Conservation (phyloP, 1,284 basidiomycete species). For the Volvariella volvacea region DNA sequence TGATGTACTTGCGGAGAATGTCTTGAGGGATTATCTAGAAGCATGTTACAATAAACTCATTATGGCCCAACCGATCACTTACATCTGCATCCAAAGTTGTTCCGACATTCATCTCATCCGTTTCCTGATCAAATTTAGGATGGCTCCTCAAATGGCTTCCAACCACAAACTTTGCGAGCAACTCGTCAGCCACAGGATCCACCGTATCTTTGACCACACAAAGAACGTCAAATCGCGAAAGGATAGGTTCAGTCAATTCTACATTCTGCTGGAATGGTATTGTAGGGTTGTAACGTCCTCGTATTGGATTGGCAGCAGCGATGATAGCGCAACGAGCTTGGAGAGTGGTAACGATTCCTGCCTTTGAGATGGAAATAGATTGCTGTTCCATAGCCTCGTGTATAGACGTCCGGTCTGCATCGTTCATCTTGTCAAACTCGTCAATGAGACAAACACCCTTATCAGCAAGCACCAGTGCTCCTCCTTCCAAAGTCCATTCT, state of each 20-base stretch:
- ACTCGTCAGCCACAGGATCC: slow-evolving; percentile 95
- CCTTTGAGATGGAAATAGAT: slow-evolving; percentile 99
- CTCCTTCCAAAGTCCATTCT: slow-evolving; percentile 99
- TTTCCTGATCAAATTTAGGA: slow-evolving; percentile 82
- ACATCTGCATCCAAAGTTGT: slow-evolving; percentile 91
- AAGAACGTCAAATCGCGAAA: slow-evolving; percentile 98
- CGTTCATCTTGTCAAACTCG: slow-evolving; percentile 99
- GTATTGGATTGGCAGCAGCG: slow-evolving; percentile 95
- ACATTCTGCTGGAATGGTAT: slow-evolving; percentile 99
- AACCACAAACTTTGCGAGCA: slow-evolving; percentile 95
- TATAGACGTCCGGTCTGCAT: slow-evolving; percentile 93
- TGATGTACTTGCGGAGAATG: slow-evolving; percentile 96
- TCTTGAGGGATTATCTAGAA: slow-evolving; percentile 93
- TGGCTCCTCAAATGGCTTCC: slow-evolving; percentile 94
- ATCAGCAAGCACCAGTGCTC: slow-evolving; percentile 94
- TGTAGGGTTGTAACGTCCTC: slow-evolving; percentile 95
- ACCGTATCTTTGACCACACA: slow-evolving; percentile 98
- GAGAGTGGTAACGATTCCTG: slow-evolving; percentile 94
- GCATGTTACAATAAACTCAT: neutral
- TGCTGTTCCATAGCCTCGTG: slow-evolving; percentile 99
- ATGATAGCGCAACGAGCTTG: slow-evolving; percentile 97
- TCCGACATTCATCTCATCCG: slow-evolving; percentile 84
- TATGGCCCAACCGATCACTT: no score
- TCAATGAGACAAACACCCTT: slow-evolving; percentile 99
- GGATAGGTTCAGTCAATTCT: slow-evolving; percentile 95